A percentile compares a stretch with the other conserved stretches of the same genome.
phyloP scores from a whole-genome alignment of 148 eudicot species.

The Gaultheria prostrata region DNA sequence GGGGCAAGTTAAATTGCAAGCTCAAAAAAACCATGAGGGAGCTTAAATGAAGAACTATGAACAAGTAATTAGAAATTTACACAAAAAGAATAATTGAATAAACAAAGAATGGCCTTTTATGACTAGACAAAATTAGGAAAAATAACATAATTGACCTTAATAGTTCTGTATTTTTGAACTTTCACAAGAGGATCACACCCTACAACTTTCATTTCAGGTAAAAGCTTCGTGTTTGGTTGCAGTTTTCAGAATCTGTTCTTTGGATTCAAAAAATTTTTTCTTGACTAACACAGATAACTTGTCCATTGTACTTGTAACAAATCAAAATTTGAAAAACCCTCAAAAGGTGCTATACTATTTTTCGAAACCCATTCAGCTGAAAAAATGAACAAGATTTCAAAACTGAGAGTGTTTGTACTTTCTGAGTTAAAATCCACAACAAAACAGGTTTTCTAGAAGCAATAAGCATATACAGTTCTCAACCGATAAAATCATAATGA shows the following conservation, averaged over 20 bases:
- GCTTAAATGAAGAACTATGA: background rate
- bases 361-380: background rate
- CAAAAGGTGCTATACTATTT: background rate
- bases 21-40: background rate
- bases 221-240: background rate
- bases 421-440: background rate
- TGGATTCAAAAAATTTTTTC: background rate
- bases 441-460: background rate
- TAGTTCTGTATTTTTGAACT: background rate
- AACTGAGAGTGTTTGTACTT: background rate
- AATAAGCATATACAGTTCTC: background rate
- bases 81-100: background rate
- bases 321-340: background rate
- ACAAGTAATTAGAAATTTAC: background rate
- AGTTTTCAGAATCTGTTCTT: background rate
- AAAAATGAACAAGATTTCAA: background rate
- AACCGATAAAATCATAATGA: background rate
- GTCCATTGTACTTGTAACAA: background rate
- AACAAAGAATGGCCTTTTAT: background rate
- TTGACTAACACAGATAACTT: background rate
- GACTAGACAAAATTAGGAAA: background rate
- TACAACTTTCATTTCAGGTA: background rate
- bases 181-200: background rate
- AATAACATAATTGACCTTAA: background rate
- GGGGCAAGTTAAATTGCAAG: slow-evolving; percentile 12